A percentile compares a stretch with the other conserved stretches of the same genome.
Evolutionary conservation across 1,284 basidiomycete genomes (phyloP).

Genomic region (Naganishia cerealis): DNA sequence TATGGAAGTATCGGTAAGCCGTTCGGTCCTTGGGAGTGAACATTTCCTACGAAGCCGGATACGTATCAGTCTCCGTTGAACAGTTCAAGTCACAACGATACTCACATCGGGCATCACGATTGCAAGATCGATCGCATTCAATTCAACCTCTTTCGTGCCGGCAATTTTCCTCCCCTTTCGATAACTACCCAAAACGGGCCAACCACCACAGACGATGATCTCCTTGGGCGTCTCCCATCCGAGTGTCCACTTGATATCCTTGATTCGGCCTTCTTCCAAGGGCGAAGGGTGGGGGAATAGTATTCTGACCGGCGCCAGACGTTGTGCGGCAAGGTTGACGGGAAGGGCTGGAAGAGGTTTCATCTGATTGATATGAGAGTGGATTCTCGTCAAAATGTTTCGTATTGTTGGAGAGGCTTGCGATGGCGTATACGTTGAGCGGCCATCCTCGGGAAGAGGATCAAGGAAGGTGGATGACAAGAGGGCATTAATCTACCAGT

Average conservation of each 20-base stretch:
- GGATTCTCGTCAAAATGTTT: constrained; percentile 71
- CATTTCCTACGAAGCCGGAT: constrained; percentile 51
- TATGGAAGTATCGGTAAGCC: constrained; percentile 87
- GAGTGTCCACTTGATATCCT: constrained; percentile 69
- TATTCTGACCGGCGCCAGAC: constrained; percentile 60
- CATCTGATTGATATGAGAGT: constrained; percentile 64
- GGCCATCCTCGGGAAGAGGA: constrained; percentile 62
- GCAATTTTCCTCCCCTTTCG: constrained; percentile 49
- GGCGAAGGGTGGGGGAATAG: constrained; percentile 67
- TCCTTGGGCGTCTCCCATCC: constrained; percentile 62
- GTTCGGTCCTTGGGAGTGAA: constrained; percentile 96
- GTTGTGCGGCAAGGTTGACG: constrained; percentile 66
- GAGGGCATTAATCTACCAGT: constrained; percentile 60
- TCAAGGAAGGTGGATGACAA: constrained; percentile 82
- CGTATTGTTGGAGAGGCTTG: constrained; percentile 58
- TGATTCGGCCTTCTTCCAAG: constrained; percentile 67
- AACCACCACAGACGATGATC: constrained; percentile 56
- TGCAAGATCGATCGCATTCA: constrained; percentile 76
- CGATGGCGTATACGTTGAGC: constrained; percentile 36
- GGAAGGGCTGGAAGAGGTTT: constrained; percentile 61
- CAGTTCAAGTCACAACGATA: constrained; percentile 17
- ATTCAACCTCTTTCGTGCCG: constrained; percentile 53
- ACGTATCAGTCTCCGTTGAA: constrained; percentile 11
- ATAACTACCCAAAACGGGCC: constrained; percentile 63
- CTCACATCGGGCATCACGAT: constrained; percentile 82